Base-by-base conservation (phyloP, 495 filamentous ascomycete species). In the Extremus antarcticus region DNA sequence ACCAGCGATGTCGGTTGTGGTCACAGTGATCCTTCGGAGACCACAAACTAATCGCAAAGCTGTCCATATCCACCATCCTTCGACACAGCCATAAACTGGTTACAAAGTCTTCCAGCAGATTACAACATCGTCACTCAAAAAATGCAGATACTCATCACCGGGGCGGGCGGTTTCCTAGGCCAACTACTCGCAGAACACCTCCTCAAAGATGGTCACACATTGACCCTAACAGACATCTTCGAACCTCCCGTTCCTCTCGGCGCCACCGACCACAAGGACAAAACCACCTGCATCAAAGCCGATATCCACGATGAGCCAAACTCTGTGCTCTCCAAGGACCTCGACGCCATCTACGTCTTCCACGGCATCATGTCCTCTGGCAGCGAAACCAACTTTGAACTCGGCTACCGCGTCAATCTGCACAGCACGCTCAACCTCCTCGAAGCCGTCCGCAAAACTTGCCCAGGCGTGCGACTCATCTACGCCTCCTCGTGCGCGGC, bases 301-400 rank as follows among this genome's bases (percentile, higher is more conserved):
- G 64, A 70, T 47, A 57, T 68, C 47, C 56, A 47, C 43, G 47
- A 55, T n/a, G 40, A 60, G 2, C 48, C 63, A 29, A 19, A 49
- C 23, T 24, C 43, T 32, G 51, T 59, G 21, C 52, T 65, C 47
- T 52, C 45, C 49, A 60, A 60, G 20, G 59, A 59, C 11, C 70
- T 87, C 0, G 73, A 79, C 58, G 83, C 80, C 16, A 74, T 87
- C 61, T 90, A 86, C 71, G 66, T 90, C 51, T 81, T 94, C 61
- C 88, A 94, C 68, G 88, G 88, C 46, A 88, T 94, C 70, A 90
- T 91, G 87, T 88, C 84, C 35, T 78, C 81, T 20, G 84, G 83
- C 45, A 75, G 81, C 17, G 88, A 94, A 65, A 81, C 81, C 22
- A 76, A 91, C 65, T 82, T 86, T 62, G 84, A 88, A 45, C 73